Evolutionary conservation across 2,329 filamentous ascomycete genomes (phyloP).

Genomic region (Parafenestella ontariensis): DNA sequence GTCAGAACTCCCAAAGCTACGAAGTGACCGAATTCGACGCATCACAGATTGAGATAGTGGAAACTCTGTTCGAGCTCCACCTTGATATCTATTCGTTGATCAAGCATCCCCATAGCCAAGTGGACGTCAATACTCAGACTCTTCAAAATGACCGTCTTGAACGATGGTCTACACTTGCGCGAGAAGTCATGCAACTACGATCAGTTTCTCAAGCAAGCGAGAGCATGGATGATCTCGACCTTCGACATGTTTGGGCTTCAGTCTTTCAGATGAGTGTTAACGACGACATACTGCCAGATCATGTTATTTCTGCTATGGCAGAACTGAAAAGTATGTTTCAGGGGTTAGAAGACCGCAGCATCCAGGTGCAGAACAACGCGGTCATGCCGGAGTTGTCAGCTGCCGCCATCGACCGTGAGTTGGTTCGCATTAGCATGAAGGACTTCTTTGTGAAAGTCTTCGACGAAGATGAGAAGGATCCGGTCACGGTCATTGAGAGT

Average conservation of each 20-base stretch:
- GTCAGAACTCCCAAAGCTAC: constrained; percentile 19
- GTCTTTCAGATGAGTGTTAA: constrained; percentile 67
- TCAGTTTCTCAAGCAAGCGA: constrained; percentile 29
- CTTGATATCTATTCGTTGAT: constrained; percentile 70
- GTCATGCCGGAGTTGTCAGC: constrained; percentile 87
- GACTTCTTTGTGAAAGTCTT: constrained; percentile 95
- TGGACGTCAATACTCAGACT: constrained; percentile 58
- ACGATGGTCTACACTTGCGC: constrained; percentile 66
- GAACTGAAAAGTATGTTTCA: constrained; percentile 66
- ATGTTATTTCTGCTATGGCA: constrained; percentile 67
- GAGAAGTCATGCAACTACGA: constrained; percentile 59
- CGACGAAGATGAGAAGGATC: constrained; percentile 79
- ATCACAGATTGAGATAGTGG: constrained; percentile 59
- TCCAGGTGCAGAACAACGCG: constrained; percentile 79
- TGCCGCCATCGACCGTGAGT: constrained; percentile 85
- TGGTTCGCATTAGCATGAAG: constrained; percentile 91
- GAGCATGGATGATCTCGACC: constrained; percentile 52
- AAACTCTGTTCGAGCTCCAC: constrained; percentile 71
- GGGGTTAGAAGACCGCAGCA: constrained; percentile 56
- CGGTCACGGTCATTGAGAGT: constrained; percentile 85
- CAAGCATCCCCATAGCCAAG: constrained; percentile 65
- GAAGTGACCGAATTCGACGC: constrained; percentile 41
- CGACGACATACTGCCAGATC: constrained; percentile 63
- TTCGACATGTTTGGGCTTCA: constrained; percentile 72
- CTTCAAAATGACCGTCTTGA: constrained; percentile 65